Conservation (phyloP, 805 yeast species). For the Ogataea methylovora region DNA sequence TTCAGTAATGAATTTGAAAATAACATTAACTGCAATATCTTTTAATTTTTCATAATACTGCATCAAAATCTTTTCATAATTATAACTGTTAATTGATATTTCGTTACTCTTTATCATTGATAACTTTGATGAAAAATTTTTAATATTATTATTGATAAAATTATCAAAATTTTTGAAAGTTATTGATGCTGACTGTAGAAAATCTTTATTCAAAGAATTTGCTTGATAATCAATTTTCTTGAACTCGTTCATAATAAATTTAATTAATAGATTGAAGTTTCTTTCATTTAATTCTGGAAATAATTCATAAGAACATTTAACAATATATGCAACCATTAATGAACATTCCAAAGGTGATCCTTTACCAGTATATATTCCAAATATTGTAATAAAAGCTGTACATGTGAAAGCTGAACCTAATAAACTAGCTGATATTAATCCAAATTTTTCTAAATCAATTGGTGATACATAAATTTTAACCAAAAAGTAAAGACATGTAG, state of each 20-base stretch:
- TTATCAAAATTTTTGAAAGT: conserved; percentile 15
- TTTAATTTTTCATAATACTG: conserved; percentile 9
- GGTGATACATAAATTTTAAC: conserved; percentile 79
- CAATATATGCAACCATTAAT: conserved; percentile 80
- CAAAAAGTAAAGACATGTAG: conserved; percentile 71
- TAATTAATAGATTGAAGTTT: conserved; percentile 24
- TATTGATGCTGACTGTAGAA: conserved; percentile 26
- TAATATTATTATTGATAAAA: conserved; percentile 2
- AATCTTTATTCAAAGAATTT: conserved; percentile 20
- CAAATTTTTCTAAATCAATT: conserved; percentile 52
- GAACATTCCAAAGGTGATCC: conserved; percentile 93
- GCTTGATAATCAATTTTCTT: conserved; percentile 26
- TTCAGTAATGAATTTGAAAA: conserved; percentile 38
- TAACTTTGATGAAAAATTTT: conserved; percentile 1
- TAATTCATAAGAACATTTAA: conserved; percentile 86
- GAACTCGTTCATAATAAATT: conserved; percentile 28
- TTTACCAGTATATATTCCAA: conserved; percentile 73
- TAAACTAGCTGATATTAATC: conserved; percentile 68
- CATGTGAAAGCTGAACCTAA: conserved; percentile 80
- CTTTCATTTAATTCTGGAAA: conserved; percentile 75
- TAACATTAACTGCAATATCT: conserved; percentile 17
- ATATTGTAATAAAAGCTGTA: conserved; percentile 65
- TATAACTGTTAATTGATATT: conserved; percentile 1
- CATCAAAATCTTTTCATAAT: background rate
- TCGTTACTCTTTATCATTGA: background rate